A percentile compares a stretch with the other conserved stretches of the same genome.
Conservation (phyloP, 306 rosid genomes). For the Vicia sativa region DNA sequence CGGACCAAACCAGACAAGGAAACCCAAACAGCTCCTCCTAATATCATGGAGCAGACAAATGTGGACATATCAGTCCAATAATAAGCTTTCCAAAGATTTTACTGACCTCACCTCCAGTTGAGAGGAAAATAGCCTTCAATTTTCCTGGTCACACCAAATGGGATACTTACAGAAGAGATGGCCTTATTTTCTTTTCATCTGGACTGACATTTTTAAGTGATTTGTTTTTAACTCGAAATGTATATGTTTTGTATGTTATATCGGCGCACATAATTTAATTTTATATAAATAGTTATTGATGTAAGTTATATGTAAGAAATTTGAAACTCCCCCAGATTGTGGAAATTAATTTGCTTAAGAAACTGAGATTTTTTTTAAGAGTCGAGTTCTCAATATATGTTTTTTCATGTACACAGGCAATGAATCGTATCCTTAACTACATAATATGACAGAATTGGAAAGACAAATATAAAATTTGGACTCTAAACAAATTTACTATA, state of each 20-base stretch:
- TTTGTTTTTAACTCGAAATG: constrained; percentile 65
- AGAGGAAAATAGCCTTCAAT: constrained; percentile 46
- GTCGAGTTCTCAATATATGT: too few species aligned
- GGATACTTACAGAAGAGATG: constrained; percentile 57
- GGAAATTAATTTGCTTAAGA: too few species aligned
- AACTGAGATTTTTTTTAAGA: too few species aligned
- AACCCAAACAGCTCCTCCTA: constrained; percentile 48
- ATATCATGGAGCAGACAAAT: constrained; percentile 52
- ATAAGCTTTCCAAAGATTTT: constrained; percentile 48
- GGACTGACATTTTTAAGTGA: constrained; percentile 65
- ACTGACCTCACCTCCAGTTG: constrained; percentile 53
- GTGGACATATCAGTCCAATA: constrained; percentile 69
- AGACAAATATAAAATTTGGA: too few species aligned
- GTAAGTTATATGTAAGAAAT: constrained; percentile 41
- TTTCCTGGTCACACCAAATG: constrained; percentile 46
- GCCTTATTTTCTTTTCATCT: constrained; percentile 57
- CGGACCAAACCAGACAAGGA: constrained; percentile 53
- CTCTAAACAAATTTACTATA: too few species aligned
- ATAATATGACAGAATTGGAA: too few species aligned
- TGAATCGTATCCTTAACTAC: too few species aligned
- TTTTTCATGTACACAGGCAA: too few species aligned
- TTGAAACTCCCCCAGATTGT: constrained; percentile 34
- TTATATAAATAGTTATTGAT: constrained; percentile 55
- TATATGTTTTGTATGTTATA: constrained; percentile 81
- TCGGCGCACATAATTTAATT: constrained; percentile 50